Conservation (phyloP, 2,329 filamentous ascomycete genomes). For the Endoconidiophora laricicola region DNA sequence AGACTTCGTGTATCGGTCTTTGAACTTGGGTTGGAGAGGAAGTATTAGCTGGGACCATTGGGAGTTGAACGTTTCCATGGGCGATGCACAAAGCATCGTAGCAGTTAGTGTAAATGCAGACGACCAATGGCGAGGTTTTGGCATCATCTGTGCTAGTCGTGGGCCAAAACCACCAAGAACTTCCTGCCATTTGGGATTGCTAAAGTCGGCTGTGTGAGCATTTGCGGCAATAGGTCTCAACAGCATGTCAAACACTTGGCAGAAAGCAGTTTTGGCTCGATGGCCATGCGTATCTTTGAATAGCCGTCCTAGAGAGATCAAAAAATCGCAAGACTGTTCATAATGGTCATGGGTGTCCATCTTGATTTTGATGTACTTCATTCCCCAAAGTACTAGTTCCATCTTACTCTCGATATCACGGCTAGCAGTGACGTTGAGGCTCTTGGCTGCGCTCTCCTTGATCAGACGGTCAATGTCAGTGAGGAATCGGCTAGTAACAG, state of each 20-base stretch:
- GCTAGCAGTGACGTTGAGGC: conserved; percentile 35
- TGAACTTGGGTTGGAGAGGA: conserved; percentile 62
- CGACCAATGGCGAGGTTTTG: conserved; percentile 84
- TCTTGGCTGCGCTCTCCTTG: conserved; percentile 57
- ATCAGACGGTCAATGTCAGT: conserved; percentile 64
- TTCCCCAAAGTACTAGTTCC: conserved; percentile 73
- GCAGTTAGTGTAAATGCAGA: conserved; percentile 78
- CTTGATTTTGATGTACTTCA: conserved; percentile 74
- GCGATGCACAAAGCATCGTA: conserved; percentile 74
- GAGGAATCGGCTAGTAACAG: conserved; percentile 68
- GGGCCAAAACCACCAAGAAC: conserved; percentile 66
- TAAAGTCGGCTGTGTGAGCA: conserved; percentile 58
- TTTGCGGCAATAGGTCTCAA: conserved; percentile 74
- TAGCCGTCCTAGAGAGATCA: conserved; percentile 63
- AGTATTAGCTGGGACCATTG: conserved; percentile 78
- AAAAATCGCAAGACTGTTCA: conserved; percentile 77
- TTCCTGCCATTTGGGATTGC: conserved; percentile 69
- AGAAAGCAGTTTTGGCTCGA: conserved; percentile 84
- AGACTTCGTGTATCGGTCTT: conserved; percentile 63
- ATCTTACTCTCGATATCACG: conserved; percentile 64
- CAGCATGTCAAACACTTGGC: conserved; percentile 74
- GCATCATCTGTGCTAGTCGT: conserved; percentile 66
- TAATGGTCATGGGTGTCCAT: conserved; percentile 58
- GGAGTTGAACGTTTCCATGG: conserved; percentile 62
- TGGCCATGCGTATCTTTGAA: conserved; percentile 78